Conservation (phyloP, 2,329 filamentous ascomycete species). For the Aaosphaeria arxii region DNA sequence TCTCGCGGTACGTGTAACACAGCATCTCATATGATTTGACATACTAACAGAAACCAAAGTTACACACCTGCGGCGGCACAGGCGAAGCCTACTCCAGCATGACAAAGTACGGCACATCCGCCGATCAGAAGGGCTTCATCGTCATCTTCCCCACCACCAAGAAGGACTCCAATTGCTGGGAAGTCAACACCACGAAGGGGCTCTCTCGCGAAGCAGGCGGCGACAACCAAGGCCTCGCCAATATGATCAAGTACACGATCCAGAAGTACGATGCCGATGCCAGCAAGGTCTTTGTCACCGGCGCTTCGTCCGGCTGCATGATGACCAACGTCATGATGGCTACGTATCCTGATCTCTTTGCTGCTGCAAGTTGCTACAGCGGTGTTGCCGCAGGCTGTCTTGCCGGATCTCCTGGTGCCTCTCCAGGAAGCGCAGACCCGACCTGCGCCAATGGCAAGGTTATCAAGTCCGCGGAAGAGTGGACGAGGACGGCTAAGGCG, state of each 20-base stretch:
- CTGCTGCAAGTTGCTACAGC: conserved; percentile 6
- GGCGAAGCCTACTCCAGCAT: conserved; percentile 47
- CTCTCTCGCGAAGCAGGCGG: conserved; percentile 55
- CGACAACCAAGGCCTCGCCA: conserved; percentile 52
- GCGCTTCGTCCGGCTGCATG: conserved; percentile 35
- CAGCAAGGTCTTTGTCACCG: conserved; percentile 48
- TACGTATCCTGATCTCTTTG: conserved; percentile 12
- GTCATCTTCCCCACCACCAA: conserved; percentile 54
- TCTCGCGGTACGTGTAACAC: conserved; percentile 49
- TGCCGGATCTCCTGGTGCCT: conserved; percentile 41
- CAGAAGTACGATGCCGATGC: conserved; percentile 49
- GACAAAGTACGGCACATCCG: conserved; percentile 51
- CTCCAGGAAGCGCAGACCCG: conserved; percentile 13
- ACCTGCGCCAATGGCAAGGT: conserved; percentile 17
- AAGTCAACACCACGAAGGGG: conserved; percentile 51
- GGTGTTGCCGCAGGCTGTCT: conserved; percentile 15
- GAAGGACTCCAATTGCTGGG: conserved; percentile 52
- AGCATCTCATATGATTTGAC: too few relatives aligned
- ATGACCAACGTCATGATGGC: conserved; percentile 12
- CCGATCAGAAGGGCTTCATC: conserved; percentile 53
- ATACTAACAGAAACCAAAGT: background rate
- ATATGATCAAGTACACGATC: conserved; percentile 56
- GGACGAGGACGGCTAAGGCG: conserved; percentile 31
- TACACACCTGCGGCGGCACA: conserved; percentile 11
- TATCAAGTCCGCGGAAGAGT: conserved; percentile 17